phyloP scores from a whole-genome alignment of 768 basidiomycete species.

The Russula griseocarnosa region DNA sequence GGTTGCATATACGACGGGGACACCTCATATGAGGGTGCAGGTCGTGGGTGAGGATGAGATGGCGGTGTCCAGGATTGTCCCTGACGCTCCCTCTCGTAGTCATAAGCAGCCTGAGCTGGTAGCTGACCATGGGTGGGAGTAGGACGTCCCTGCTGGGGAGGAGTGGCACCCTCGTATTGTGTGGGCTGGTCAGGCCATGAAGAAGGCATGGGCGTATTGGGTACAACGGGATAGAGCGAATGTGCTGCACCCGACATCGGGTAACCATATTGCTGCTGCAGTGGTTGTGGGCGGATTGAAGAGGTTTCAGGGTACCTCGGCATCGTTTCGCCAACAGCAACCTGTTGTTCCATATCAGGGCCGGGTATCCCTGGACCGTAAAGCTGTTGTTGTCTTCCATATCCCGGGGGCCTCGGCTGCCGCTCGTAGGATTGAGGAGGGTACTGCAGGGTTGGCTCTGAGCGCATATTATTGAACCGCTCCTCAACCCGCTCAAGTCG shows the following conservation, averaged over 20 bases:
- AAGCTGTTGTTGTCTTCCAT: conserved; percentile 13
- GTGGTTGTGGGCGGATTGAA: conserved; percentile 13
- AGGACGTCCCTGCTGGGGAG: conserved; percentile 13
- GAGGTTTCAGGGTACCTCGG: conserved; percentile 15
- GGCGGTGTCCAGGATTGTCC: conserved; percentile 23
- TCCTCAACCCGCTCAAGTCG: conserved; percentile 17
- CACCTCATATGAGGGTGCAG: conserved; percentile 14
- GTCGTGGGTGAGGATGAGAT: conserved; percentile 2
- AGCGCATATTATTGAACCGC: conserved; percentile 7
- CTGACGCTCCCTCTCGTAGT: conserved; percentile 21
- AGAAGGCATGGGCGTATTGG: conserved; percentile 10
- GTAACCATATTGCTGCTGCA: conserved; percentile 18
- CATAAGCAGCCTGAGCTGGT: conserved; percentile 14
- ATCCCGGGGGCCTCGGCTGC: conserved; percentile 3
- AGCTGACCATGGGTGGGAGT: conserved; percentile 10
- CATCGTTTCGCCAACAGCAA: conserved; percentile 5
- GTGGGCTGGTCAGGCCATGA: conserved; percentile 21
- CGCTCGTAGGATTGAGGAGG: conserved; percentile 18
- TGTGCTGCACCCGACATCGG: conserved; percentile 12
- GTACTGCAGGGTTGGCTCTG: conserved; percentile 8
- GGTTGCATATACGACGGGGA: conserved; percentile 17
- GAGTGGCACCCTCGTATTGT: conserved; percentile 19
- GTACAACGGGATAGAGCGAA: conserved; percentile 15
- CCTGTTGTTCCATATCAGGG: conserved; percentile 19
- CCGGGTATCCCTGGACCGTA: conserved; percentile 24